Conservation (phyloP, 768 basidiomycete genomes). For the Lyophyllum decastes region DNA sequence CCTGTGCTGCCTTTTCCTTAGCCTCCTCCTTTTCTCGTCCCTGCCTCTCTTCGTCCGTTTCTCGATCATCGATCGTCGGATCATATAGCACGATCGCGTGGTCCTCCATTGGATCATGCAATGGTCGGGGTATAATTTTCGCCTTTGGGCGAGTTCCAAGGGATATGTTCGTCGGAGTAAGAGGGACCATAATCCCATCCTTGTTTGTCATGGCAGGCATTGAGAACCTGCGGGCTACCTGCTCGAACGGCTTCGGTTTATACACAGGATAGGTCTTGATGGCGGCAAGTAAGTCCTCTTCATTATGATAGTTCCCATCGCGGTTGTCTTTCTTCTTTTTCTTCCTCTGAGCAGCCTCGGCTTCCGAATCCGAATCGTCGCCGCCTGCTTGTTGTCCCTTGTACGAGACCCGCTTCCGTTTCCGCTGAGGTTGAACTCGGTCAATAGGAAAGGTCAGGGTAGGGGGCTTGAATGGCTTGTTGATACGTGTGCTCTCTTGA, state of each 20-base stretch:
- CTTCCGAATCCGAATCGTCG: constrained; percentile 60
- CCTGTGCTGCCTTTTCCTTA: constrained; percentile 61
- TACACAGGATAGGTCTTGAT: constrained; percentile 77
- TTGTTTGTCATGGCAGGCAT: constrained; percentile 80
- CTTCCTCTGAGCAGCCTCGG: constrained; percentile 55
- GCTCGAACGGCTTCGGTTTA: constrained; percentile 76
- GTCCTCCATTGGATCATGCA: constrained; percentile 98
- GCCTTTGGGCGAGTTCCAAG: constrained; percentile 85
- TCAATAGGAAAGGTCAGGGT: constrained; percentile 44
- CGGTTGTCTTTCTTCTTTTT: constrained; percentile 65
- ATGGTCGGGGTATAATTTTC: constrained; percentile 82
- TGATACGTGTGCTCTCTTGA: constrained; percentile 70
- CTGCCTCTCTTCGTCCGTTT: constrained; percentile 83
- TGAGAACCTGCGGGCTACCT: constrained; percentile 68
- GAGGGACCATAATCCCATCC: constrained; percentile 61
- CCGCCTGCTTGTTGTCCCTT: constrained; percentile 56
- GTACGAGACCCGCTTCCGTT: constrained; percentile 88
- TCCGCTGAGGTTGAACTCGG: constrained; percentile 68
- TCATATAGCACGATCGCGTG: constrained; percentile 98
- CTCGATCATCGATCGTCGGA: constrained; percentile 91
- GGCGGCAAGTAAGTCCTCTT: constrained; percentile 61
- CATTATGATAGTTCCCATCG: constrained; percentile 56
- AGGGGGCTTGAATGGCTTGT: constrained; percentile 83
- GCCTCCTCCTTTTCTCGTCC: constrained; percentile 75
- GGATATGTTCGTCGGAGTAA: constrained; percentile 64